phyloP scores from a whole-genome alignment of 2,329 filamentous ascomycete species.

The Aquanectria penicillioides region DNA sequence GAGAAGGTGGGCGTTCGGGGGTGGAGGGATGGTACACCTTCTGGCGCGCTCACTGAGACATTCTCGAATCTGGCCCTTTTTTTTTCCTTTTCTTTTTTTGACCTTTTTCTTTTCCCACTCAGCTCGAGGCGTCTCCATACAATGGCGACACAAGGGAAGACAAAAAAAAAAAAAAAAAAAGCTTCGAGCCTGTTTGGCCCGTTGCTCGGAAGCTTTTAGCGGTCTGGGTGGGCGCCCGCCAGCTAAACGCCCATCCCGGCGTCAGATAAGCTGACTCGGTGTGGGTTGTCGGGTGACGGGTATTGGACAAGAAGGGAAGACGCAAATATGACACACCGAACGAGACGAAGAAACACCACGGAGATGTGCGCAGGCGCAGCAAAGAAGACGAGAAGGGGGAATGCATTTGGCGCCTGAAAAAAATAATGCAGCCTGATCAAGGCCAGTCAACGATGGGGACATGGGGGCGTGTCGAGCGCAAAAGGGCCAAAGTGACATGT shows the following conservation, averaged over 20 bases:
- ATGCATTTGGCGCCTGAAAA: constrained; percentile 2
- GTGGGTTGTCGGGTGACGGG: constrained; percentile 28
- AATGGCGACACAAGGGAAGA: too few species aligned
- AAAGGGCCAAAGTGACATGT: constrained; percentile 21
- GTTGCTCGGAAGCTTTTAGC: constrained; percentile 4
- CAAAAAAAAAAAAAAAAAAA: too few species aligned
- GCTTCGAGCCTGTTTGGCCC: too few species aligned
- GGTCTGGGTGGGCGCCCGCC: constrained; percentile 16
- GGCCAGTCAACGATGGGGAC: too few species aligned
- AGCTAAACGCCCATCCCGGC: constrained; percentile 4
- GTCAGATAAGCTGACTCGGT: constrained; percentile 40
- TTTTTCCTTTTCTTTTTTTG: background rate
- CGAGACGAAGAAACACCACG: background rate
- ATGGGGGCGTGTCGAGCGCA: background rate
- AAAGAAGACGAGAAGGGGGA: background rate
- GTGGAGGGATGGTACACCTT: too few species aligned
- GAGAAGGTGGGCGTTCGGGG: background rate
- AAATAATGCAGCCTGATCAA: too few species aligned
- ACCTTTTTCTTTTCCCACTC: background rate
- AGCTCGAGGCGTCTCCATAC: too few species aligned
- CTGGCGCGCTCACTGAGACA: too few species aligned
- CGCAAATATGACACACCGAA: constrained; percentile 10
- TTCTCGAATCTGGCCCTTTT: background rate
- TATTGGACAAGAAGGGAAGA: too few species aligned
- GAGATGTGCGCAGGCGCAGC: too few species aligned